Evolutionary conservation across 176 grass and related monocot species (phyloP).

Genomic region (Canna indica): DNA sequence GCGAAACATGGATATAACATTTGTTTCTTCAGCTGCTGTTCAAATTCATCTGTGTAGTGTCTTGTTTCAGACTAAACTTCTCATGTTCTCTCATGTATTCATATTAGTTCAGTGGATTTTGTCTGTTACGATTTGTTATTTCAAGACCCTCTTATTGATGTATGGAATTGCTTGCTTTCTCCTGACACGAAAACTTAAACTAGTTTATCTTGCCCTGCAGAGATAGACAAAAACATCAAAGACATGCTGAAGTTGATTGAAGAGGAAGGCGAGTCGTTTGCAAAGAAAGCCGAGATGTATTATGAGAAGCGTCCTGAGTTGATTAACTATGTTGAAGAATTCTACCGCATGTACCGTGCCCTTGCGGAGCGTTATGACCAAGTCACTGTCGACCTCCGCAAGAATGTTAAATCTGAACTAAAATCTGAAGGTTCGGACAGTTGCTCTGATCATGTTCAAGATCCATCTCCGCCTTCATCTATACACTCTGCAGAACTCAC

Average conservation of each 20-base stretch:
- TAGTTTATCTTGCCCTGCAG: slow-evolving; percentile 30
- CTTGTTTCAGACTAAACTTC: neutral
- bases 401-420: slow-evolving; percentile 59
- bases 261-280: slow-evolving; percentile 90
- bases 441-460: slow-evolving; percentile 49
- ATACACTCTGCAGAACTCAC: neutral
- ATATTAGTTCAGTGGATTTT: too few species aligned
- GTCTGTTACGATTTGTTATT: too few species aligned
- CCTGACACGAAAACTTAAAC: neutral
- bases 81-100: neutral
- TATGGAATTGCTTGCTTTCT: neutral
- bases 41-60: slow-evolving; percentile 2
- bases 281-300: slow-evolving; percentile 94
- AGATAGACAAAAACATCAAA: slow-evolving; percentile 89
- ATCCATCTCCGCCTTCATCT: slow-evolving; percentile 20
- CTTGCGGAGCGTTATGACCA: slow-evolving; percentile 88
- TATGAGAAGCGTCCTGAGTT: slow-evolving; percentile 60
- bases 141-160: neutral
- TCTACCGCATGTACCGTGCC: slow-evolving; percentile 89
- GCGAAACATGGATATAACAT: slow-evolving; percentile 2
- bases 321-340: slow-evolving; percentile 70
- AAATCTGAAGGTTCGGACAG: slow-evolving; percentile 48
- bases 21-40: neutral
- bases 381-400: slow-evolving; percentile 67
- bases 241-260: slow-evolving; percentile 86